Base-by-base conservation (phyloP, 139 green algal species). In the Pseudopediastrum boryanum region DNA sequence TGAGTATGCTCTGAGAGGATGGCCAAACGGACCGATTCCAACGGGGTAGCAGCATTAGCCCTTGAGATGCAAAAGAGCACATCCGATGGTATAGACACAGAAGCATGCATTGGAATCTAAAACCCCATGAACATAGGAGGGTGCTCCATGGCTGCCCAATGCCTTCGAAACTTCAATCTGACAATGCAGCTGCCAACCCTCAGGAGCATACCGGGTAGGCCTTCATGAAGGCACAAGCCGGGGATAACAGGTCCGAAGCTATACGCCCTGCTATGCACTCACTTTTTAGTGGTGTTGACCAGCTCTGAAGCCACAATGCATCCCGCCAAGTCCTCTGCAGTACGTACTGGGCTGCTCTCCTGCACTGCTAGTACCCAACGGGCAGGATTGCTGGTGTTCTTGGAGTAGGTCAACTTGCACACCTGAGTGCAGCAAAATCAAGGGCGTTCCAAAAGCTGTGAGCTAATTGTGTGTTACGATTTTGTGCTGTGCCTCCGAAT, bases 281-380 rank as follows among this genome's bases (percentile, higher is more conserved):
- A 86, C 81, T 52, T 81, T 21, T 67, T 44, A 0, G 82, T 87
- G 19, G 82, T 87, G 21, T 78, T 42, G n/a, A 89, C 81, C 54
- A 89, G 80, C 77, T 89, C 81, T n/a, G 77, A 85, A 0, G 71
- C 81, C 25, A 87, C 59, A 42, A 89, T 83, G 16, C 62, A 76
- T 38, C 80, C 84, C 2, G 75, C 77, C 23, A 89, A 46, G 59
- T 89, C 81, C 36, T 74, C 71, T 2, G 68, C 36, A 0, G 7
- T 33, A 61, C 58, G 73, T 29, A 88, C 80, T 4, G 42, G 64
- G 29, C n/a, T 69, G 46, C 80, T 44, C 79, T 89, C 84, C 1
- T 52, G 76, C 31, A 89, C 84, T 38, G 81, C 81, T 38, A 89
- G 68, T 65, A 89, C 84, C 84, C 84, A 89, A 36, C 84, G 81